A percentile compares a stretch with the other conserved stretches of the same genome.
These are phyloP conservation scores for Candida ipomoeae DNA, from an alignment of 805 yeast genomes.

Conservation along the genomic window DNA sequence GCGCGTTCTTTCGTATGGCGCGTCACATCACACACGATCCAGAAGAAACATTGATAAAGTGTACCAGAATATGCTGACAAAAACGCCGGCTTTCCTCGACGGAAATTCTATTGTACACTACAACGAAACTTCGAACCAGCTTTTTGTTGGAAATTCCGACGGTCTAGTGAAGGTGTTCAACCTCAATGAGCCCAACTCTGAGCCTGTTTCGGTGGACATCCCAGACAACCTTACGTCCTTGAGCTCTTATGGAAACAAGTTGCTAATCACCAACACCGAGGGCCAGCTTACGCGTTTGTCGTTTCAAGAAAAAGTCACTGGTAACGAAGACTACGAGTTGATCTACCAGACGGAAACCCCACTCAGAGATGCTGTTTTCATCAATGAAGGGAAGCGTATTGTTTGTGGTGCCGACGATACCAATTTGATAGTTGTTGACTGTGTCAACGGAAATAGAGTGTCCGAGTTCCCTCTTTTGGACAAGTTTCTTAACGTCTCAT, in stretches of 20 bases:
- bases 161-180: constrained; percentile 53
- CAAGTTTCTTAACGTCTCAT: constrained; percentile 53
- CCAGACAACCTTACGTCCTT: constrained; percentile 44
- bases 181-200: constrained; percentile 46
- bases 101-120: constrained; percentile 36
- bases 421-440: constrained; percentile 47
- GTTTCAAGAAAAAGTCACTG: constrained; percentile 3
- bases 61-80: constrained; percentile 12
- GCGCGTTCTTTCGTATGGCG: constrained; percentile 2
- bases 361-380: constrained; percentile 50
- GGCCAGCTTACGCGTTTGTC: constrained; percentile 34
- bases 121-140: constrained; percentile 21
- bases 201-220: constrained; percentile 57
- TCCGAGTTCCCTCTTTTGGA: constrained; percentile 43
- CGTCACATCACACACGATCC: neutral
- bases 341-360: constrained; percentile 45
- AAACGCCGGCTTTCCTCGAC: constrained; percentile 38
- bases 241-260: constrained; percentile 18
- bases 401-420: constrained; percentile 67
- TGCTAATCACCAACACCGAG: constrained; percentile 34
- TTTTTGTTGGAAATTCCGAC: constrained; percentile 50
- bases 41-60: neutral
- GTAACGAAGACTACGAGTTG: constrained; percentile 34
- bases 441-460: constrained; percentile 27
- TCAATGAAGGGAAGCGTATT: constrained; percentile 57